phyloP scores from a whole-genome alignment of 1,284 basidiomycete species.

The Fistulina hepatica region DNA sequence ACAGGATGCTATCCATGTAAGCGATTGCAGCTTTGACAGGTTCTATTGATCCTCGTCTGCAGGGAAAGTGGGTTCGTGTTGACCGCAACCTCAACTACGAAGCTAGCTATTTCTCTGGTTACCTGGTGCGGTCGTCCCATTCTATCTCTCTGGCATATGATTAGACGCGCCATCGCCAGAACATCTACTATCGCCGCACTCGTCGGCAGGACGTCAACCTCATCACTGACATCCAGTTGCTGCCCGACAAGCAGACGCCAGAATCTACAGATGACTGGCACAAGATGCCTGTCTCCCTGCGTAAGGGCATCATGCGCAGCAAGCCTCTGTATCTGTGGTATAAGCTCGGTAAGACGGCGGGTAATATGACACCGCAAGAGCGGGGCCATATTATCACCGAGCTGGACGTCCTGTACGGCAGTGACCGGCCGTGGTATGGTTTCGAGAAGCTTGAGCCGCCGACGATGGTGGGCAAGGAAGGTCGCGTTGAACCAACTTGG shows the following conservation, averaged over 20 bases:
- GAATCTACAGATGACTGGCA: slow-evolving; percentile 41
- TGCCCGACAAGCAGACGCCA: slow-evolving; percentile 40
- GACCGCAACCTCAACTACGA: slow-evolving; percentile 66
- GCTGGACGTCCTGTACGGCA: slow-evolving; percentile 77
- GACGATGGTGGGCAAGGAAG: slow-evolving; percentile 32
- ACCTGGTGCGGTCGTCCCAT: slow-evolving; percentile 34
- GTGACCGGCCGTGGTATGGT: slow-evolving; percentile 72
- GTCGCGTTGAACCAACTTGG: slow-evolving; percentile 39
- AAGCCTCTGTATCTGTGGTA: slow-evolving; percentile 66
- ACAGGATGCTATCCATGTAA: slow-evolving; percentile 72
- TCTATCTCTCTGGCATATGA: slow-evolving; percentile 1
- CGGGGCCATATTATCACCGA: slow-evolving; percentile 68
- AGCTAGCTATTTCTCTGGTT: slow-evolving; percentile 44
- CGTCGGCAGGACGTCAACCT: slow-evolving; percentile 67
- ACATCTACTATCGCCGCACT: slow-evolving; percentile 78
- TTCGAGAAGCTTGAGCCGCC: slow-evolving; percentile 62
- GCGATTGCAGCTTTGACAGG: slow-evolving; percentile 49
- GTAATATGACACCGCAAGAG: slow-evolving; percentile 47
- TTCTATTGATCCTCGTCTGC: not conserved
- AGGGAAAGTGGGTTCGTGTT: slow-evolving; percentile 30
- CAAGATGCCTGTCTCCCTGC: slow-evolving; percentile 43
- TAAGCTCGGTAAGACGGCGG: slow-evolving; percentile 48
- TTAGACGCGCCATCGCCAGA: slow-evolving; percentile 31
- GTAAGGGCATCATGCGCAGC: slow-evolving; percentile 42
- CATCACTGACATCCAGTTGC: slow-evolving; percentile 49